Evolutionary conservation across 768 basidiomycete genomes (phyloP).

Genomic region (Mrakia frigida): DNA sequence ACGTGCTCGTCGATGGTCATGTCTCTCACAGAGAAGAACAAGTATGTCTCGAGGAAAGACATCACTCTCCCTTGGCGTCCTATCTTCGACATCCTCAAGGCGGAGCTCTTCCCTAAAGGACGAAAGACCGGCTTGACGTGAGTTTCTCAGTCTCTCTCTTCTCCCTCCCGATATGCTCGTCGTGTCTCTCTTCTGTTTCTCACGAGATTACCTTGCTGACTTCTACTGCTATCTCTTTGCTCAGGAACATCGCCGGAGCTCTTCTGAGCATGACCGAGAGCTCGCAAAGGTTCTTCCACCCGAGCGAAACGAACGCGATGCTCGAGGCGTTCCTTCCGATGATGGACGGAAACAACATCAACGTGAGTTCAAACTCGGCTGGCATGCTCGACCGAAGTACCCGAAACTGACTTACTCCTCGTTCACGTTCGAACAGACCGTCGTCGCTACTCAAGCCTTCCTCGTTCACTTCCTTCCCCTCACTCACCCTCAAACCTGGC

Average conservation of each 20-base stretch:
- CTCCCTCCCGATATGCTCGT: not conserved
- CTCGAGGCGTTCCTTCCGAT: constrained; percentile 74
- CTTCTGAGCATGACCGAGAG: constrained; percentile 46
- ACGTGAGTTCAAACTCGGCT: constrained; percentile 53
- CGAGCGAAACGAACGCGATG: constrained; percentile 80
- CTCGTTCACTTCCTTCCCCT: constrained; percentile 78
- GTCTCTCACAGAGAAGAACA: constrained; percentile 50
- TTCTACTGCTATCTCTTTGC: not conserved
- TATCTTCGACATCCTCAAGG: constrained; percentile 61
- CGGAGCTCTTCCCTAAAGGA: constrained; percentile 59
- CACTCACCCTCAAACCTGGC: constrained; percentile 76
- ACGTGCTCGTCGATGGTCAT: constrained; percentile 60
- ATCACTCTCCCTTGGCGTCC: constrained; percentile 77
- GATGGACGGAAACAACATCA: constrained; percentile 66
- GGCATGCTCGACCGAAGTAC: constrained; percentile 22
- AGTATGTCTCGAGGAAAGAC: constrained; percentile 58
- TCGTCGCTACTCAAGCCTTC: constrained; percentile 68
- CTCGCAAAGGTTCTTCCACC: constrained; percentile 79
- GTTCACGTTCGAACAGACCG: constrained; percentile 49
- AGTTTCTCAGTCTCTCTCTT: constrained; percentile 7
- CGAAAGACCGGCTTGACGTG: constrained; percentile 45
- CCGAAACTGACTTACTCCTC: not conserved
- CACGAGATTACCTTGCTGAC: no score
- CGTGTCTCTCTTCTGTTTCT: not conserved
- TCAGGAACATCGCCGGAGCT: constrained; percentile 43